A percentile compares a stretch with the other conserved stretches of the same genome.
Evolutionary conservation across 495 filamentous ascomycete species (phyloP).

Genomic region (Daldinia vernicosa): DNA sequence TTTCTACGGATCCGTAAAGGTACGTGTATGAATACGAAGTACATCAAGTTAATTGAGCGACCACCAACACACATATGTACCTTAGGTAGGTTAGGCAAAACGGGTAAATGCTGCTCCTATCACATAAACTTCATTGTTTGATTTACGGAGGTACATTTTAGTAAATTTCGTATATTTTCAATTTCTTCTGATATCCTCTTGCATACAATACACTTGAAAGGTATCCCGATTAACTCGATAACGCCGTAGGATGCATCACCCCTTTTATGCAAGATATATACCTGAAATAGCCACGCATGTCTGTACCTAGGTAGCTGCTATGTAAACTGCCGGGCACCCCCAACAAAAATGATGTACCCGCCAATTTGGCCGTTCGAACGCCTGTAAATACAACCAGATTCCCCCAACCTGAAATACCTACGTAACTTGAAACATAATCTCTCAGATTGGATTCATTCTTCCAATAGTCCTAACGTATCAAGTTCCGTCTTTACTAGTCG

Average conservation of each 20-base stretch:
- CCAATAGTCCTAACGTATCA: constrained; percentile 77
- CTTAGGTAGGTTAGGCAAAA: too few species aligned
- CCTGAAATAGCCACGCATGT: constrained; percentile 21
- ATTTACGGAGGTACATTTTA: neutral
- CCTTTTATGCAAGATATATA: constrained; percentile 12
- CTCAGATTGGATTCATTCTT: constrained; percentile 59
- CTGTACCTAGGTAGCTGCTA: too few species aligned
- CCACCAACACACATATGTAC: too few species aligned
- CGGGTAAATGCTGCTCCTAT: neutral
- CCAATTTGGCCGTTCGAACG: constrained; percentile 26
- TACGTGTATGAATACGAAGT: too few species aligned
- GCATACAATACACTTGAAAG: neutral
- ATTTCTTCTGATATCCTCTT: neutral
- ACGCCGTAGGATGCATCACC: constrained; percentile 26
- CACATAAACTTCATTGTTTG: neutral
- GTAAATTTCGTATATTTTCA: neutral
- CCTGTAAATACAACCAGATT: constrained; percentile 26
- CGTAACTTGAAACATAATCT: neutral
- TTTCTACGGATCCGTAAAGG: too few species aligned
- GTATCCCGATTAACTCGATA: neutral
- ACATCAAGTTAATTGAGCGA: neutral
- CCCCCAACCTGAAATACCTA: constrained; percentile 22
- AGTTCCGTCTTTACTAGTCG: constrained; percentile 80
- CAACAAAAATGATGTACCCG: constrained; percentile 29
- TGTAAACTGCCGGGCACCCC: constrained; percentile 22